These are phyloP conservation scores for Pyrrhoderma lamaoense DNA, from an alignment of 1,284 basidiomycete species.

Conservation along the genomic window DNA sequence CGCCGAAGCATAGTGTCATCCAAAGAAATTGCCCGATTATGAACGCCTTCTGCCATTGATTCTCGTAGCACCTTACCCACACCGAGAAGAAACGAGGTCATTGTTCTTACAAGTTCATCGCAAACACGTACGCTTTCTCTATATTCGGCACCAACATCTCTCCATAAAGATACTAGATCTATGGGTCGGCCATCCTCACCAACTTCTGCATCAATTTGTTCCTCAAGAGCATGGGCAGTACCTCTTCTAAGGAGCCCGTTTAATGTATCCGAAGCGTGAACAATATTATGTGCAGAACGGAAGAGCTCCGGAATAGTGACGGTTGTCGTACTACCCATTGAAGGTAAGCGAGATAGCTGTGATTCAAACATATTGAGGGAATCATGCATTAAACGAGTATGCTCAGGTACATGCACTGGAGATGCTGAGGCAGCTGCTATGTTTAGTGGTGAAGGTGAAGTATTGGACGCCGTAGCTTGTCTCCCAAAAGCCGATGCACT, in stretches of 20 bases:
- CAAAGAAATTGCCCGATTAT: conserved; percentile 36
- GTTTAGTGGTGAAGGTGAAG: conserved; percentile 5
- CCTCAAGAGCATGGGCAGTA: conserved; percentile 52
- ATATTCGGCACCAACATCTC: conserved; percentile 58
- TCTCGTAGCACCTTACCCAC: conserved; percentile 64
- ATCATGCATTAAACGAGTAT: conserved; percentile 59
- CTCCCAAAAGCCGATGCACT: conserved; percentile 5
- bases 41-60: conserved; percentile 22
- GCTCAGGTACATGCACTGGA: conserved; percentile 38
- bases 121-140: conserved; percentile 61
- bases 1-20: conserved; percentile 28
- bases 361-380: conserved; percentile 63
- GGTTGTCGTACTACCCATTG: conserved; percentile 35
- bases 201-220: conserved; percentile 68
- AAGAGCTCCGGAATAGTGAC: conserved; percentile 45
- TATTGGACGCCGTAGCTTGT: neutral
- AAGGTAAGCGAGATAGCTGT: conserved; percentile 45
- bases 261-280: conserved; percentile 53
- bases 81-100: conserved; percentile 67
- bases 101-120: conserved; percentile 66
- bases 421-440: conserved; percentile 11
- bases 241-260: conserved; percentile 51
- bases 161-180: conserved; percentile 54
- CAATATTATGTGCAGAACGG: conserved; percentile 54
- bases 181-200: conserved; percentile 33